Base-by-base conservation (phyloP, 306 rosid species). In the Vigna radiata region DNA sequence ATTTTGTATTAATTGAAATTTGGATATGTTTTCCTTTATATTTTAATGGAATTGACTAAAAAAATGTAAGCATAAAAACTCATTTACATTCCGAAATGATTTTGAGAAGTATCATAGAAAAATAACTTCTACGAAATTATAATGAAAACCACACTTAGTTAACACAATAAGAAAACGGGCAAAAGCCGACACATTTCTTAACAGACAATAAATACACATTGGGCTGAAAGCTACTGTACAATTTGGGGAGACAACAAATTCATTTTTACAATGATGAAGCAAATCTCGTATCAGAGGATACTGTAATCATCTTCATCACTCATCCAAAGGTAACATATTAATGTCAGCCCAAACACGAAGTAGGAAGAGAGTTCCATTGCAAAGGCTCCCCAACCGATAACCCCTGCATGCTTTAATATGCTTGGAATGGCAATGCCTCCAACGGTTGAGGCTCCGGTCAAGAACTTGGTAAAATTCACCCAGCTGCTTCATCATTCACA, bases 371-470 rank as follows among this genome's bases (percentile, higher is more conserved):
- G 89, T 79, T 83, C 96, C 98, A 93, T 84, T 53, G 87, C 88
- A 82, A 93, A 73, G 47, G 98, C 97, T 59, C 96, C 98, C 96
- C 93, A 93, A 44, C 98, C 77, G 1, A 93, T 93, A 47, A 89
- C 90, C 49, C 97, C 97, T 7, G 93, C 91, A 70, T 91, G 98
- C 83, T 77, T 89, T 60, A 93, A 81, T 81, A 93, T 90, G 66
- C 81, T 77, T 8, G 98, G 98, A 75, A 93, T 91, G 33, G 98
- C 98, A 83, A 93, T 82, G 77, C 98, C 91, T 85, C 98, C 98
- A 10, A 91, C 19, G 17, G 89, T 66, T 39, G 98, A 86, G 55
- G 90, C 87, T 81, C 97, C 98, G 0, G 98, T 93, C 81, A 89
- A 82, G 84, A 93, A 93, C 84, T 93, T 93, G 21, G 90, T 85